Evolutionary conservation across 495 filamentous ascomycete species (phyloP).

Genomic region (Clohesyomyces aquaticus): DNA sequence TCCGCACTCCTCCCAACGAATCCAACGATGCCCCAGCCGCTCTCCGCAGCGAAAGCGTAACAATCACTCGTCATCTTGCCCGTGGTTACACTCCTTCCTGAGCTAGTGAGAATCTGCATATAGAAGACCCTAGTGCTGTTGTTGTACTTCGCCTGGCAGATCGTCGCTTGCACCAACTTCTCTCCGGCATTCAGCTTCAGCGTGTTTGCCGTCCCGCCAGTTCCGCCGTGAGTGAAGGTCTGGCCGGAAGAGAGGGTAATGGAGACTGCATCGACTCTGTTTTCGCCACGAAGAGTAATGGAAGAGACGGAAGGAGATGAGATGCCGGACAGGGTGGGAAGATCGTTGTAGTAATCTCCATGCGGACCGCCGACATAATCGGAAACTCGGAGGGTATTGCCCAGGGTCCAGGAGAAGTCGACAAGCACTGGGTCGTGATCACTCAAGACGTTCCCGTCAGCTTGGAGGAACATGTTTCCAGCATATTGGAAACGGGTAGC

Average conservation of each 20-base stretch:
- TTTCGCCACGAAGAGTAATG: constrained; percentile 55
- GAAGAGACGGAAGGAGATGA: constrained; percentile 45
- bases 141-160: constrained; percentile 59
- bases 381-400: constrained; percentile 51
- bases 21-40: constrained; percentile 61
- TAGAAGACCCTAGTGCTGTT: constrained; percentile 60
- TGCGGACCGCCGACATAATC: constrained; percentile 58
- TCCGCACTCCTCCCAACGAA: constrained; percentile 61
- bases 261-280: constrained; percentile 56
- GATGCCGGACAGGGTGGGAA: constrained; percentile 44
- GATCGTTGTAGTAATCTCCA: constrained; percentile 62
- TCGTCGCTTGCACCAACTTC: constrained; percentile 53
- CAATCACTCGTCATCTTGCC: constrained; percentile 58
- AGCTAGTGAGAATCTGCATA: constrained; percentile 57
- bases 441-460: constrained; percentile 57
- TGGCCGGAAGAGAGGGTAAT: constrained; percentile 55
- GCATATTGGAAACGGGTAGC: constrained; percentile 56
- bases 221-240: constrained; percentile 58
- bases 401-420: constrained; percentile 56
- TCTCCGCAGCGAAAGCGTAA: constrained; percentile 53
- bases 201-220: constrained; percentile 50
- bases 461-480: constrained; percentile 55
- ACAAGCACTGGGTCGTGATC: constrained; percentile 65
- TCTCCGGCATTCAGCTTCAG: constrained; percentile 55
- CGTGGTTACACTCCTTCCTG: constrained; percentile 53